Evolutionary conservation across 352 stramenopile genomes (phyloP), one percentile per base, ranked within the genome.

Genomic region (Pythium chondricola): DNA sequence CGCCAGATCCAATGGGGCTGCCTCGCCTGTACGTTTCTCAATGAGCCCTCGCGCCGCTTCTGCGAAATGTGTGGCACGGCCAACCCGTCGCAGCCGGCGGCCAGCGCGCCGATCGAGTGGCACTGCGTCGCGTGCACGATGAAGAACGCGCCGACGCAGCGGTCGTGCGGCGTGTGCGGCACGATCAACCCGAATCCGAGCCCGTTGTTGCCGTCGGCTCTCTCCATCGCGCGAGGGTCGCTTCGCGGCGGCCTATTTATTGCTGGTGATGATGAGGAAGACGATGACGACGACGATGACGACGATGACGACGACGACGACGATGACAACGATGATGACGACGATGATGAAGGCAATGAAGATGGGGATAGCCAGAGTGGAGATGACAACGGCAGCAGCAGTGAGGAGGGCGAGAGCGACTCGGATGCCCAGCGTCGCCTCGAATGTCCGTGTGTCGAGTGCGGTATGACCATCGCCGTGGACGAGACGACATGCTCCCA

Each of bases 41-140:
- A 90, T 48, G 79, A 83, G 31, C 45, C 61, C 16, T 38, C 61
- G 55, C 76, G 76, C 17, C 52, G 58, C 20, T 83, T 83, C 39
- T 90, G 79, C 44, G 79, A 88, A 42, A 90, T 88, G 79, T 90
- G 79, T 50, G 69, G 66, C 40, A 86, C 76, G 1, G 31, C 70
- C 8, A 84, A 87, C 47, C 79, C 76, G 14, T 67, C 48, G 4
- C 56, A 64, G 20, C 40, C 16, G n/a, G 26, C 25, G 35, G 22
- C 25, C 3, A 43, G 47, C 17, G 56, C 52, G n/a, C 33, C 61
- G 24, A 49, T 40, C 31, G 61, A 83, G 10, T 88, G 77, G 75
- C 84, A 56, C 51, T 88, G 78, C 39, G 65, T 75, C 17, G 71
- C 76, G 30, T 88, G 77, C 31, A 90, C 76, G 17, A 76, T 87